Base-by-base conservation (phyloP, 768 basidiomycete genomes). In the Agrocybe pediades region DNA sequence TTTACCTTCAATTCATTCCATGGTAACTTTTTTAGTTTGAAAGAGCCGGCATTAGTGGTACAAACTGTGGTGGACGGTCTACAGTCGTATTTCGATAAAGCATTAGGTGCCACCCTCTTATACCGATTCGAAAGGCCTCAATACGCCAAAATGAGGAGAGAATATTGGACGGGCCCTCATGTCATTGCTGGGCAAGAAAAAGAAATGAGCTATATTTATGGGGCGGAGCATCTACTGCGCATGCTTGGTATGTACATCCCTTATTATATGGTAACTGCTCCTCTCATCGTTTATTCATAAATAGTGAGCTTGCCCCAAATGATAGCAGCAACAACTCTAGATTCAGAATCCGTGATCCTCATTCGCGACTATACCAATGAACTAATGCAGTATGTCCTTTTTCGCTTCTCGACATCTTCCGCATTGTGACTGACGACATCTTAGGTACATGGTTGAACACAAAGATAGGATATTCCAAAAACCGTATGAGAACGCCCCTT, bases 111-210 rank as follows among this genome's bases (percentile, higher is more conserved):
- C 52, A 95, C 92, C 69, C 80, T 99, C 23, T 79, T 98, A 3
- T 99, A 98, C 65, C 87, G 94, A 17, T 95, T 96, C 60, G 96
- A 99, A 69, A 83, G 96, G n/a, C 84, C 85, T 6, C 95, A 98
- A 68, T 98, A 96, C 57, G 86, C 88, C 5, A 85, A 88, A 44
- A 80, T 92, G 20, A 82, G 90, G 41, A 85, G 87, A 62, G 59
- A 72, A 48, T 91, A 86, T 59, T 83, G 86, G 56, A 92, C 90
- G 6, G 90, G 88, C 1, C 85, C 78, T 44, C 80, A 85, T 46
- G 88, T 91, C 23, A 71, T 80, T 46, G 75, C 87, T 9, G 81
- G 78, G 56, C 59, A 59, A 24, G 91, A 92, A 65, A 88, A 85
- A 68, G 87, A 92, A 62, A 92, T 97, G 88, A 93, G 91, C 65